Evolutionary conservation across 495 filamentous ascomycete species (phyloP).

Genomic region (Hypoxylon fuscum): DNA sequence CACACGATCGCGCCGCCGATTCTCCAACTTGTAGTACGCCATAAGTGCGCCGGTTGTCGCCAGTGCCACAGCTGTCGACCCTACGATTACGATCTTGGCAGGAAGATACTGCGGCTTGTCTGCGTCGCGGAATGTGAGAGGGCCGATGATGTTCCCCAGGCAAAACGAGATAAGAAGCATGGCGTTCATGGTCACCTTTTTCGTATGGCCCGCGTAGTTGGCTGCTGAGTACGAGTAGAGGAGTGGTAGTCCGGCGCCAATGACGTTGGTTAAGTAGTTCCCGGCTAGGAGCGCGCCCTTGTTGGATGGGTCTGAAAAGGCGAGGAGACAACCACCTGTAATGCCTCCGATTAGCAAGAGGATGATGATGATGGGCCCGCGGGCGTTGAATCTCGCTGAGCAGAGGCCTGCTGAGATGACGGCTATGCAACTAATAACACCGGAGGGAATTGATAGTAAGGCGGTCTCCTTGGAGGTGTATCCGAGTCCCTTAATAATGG

Average conservation of each 20-base stretch:
- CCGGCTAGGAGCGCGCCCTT: constrained; percentile 50
- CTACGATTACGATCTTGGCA: constrained; percentile 39
- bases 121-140: constrained; percentile 37
- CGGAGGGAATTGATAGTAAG: constrained; percentile 34
- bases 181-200: constrained; percentile 43
- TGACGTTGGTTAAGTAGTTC: constrained; percentile 49
- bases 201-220: constrained; percentile 42
- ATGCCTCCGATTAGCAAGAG: constrained; percentile 44
- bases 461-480: constrained; percentile 47
- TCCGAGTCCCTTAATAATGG: constrained; percentile 57
- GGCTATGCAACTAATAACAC: constrained; percentile 21
- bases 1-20: constrained; percentile 61
- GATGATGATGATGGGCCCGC: constrained; percentile 30
- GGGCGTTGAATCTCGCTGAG: constrained; percentile 26
- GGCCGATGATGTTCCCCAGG: constrained; percentile 42
- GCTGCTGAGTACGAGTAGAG: constrained; percentile 36
- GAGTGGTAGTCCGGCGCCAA: constrained; percentile 33
- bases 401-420: constrained; percentile 23
- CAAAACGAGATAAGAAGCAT: constrained; percentile 34
- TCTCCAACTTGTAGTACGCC: constrained; percentile 52
- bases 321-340: constrained; percentile 48
- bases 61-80: constrained; percentile 16
- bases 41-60: constrained; percentile 51
- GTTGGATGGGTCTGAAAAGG: constrained; percentile 42
- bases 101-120: constrained; percentile 36